Conservation (phyloP, 1,284 basidiomycete species). For the Abortiporus biennis region DNA sequence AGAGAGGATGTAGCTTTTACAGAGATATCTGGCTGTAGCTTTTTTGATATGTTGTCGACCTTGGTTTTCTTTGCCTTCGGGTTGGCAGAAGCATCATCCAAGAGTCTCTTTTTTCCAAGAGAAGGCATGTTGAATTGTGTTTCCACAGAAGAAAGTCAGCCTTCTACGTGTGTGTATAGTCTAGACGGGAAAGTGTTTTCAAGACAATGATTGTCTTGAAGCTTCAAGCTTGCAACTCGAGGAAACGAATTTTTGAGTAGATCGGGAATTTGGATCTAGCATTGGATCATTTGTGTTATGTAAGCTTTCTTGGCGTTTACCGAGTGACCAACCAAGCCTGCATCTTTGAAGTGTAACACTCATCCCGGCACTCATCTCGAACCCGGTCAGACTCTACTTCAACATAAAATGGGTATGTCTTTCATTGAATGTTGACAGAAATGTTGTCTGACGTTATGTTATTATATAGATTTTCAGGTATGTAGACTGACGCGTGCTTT, state of each 20-base stretch:
- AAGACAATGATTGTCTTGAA: not conserved
- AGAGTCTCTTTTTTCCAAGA: conserved; percentile 44
- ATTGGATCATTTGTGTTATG: conserved; percentile 3
- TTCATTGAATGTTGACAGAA: too few relatives aligned
- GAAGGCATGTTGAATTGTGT: conserved; percentile 9
- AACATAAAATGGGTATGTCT: too few relatives aligned
- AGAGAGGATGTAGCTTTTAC: conserved; percentile 32
- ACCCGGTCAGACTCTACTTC: too few relatives aligned
- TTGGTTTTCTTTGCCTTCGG: conserved; percentile 55
- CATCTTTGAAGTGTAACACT: too few relatives aligned
- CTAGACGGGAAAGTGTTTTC: not conserved
- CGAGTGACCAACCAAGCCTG: too few relatives aligned
- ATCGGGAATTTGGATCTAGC: conserved; percentile 8
- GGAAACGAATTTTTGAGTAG: conserved; percentile 4
- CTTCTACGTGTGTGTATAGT: too few relatives aligned
- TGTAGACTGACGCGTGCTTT: conserved; percentile 5
- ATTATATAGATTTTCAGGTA: conserved; percentile 51
- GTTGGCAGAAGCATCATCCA: conserved; percentile 44
- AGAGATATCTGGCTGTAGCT: conserved; percentile 15
- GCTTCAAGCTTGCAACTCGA: not conserved
- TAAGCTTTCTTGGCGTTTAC: not conserved
- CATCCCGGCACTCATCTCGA: too few relatives aligned
- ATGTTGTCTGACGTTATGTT: too few relatives aligned
- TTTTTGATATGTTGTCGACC: conserved; percentile 24
- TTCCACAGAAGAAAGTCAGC: not conserved